These are phyloP conservation scores for Cutaneotrichosporon cavernicola DNA, from an alignment of 1,284 basidiomycete species.

Conservation along the genomic window DNA sequence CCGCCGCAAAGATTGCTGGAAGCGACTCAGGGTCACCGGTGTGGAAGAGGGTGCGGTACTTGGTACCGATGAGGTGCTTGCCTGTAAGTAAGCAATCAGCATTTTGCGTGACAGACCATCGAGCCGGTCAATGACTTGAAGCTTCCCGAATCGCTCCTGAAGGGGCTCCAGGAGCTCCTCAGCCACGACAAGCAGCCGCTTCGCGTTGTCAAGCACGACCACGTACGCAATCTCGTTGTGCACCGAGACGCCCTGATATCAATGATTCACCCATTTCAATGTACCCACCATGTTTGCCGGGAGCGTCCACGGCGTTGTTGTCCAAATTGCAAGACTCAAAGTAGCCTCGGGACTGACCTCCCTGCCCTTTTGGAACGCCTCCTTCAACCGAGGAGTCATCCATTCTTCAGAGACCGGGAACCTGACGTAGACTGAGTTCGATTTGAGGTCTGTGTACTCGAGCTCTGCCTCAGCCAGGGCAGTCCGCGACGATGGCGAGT, in stretches of 20 bases:
- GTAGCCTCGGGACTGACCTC: slow-evolving; percentile 13
- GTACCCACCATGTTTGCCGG: slow-evolving; percentile 92
- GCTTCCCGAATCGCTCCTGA: slow-evolving; percentile 58
- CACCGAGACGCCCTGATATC: slow-evolving; percentile 75
- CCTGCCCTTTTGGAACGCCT: slow-evolving; percentile 25
- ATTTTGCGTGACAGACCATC: slow-evolving; percentile 53
- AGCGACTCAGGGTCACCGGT: slow-evolving; percentile 56
- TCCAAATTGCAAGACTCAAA: slow-evolving; percentile 84
- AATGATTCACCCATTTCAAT: slow-evolving; percentile 26
- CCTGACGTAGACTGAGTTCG: slow-evolving; percentile 80
- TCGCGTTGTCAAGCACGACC: slow-evolving; percentile 56
- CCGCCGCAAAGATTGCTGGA: slow-evolving; percentile 56
- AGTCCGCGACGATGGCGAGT: slow-evolving; percentile 90
- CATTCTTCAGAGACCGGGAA: slow-evolving; percentile 60
- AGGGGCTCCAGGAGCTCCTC: slow-evolving; percentile 65
- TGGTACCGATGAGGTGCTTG: slow-evolving; percentile 63
- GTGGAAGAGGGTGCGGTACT: slow-evolving; percentile 69
- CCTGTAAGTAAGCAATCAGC: slow-evolving; percentile 54
- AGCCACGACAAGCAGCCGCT: slow-evolving; percentile 64
- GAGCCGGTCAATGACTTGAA: slow-evolving; percentile 58
- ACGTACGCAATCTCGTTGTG: slow-evolving; percentile 71
- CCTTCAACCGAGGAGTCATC: slow-evolving; percentile 38
- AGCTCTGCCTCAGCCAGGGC: slow-evolving; percentile 96
- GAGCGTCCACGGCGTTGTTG: slow-evolving; percentile 96
- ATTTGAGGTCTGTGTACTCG: slow-evolving; percentile 83